A percentile compares a stretch with the other conserved stretches of the same genome.
These are phyloP conservation scores for Apiosordaria backusii DNA, from an alignment of 495 filamentous ascomycete species.

Conservation along the genomic window DNA sequence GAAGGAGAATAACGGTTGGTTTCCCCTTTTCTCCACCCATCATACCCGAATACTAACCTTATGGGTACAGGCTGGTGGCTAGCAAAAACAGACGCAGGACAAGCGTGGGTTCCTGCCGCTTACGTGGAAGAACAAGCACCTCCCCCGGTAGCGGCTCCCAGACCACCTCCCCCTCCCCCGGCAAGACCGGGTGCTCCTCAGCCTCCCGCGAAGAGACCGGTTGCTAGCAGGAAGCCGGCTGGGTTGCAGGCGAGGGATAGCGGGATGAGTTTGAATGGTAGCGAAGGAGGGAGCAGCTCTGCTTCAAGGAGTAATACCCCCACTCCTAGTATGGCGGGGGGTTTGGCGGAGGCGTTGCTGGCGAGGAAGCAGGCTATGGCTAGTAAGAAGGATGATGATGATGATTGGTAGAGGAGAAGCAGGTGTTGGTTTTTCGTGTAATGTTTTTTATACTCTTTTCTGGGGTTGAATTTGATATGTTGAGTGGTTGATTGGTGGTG, in stretches of 20 bases:
- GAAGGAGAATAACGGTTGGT: slow-evolving; percentile 87
- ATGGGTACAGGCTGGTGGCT: slow-evolving; percentile 81
- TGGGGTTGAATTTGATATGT: neutral
- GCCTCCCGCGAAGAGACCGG: slow-evolving; percentile 85
- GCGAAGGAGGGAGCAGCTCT: slow-evolving; percentile 54
- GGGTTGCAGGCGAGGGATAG: slow-evolving; percentile 65
- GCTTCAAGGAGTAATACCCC: slow-evolving; percentile 67
- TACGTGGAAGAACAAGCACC: slow-evolving; percentile 80
- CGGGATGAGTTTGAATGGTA: slow-evolving; percentile 66
- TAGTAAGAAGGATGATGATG: slow-evolving; percentile 70
- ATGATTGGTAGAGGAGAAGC: slow-evolving; percentile 45
- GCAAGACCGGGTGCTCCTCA: slow-evolving; percentile 73
- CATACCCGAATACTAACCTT: slow-evolving; percentile 14
- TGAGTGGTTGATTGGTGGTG: neutral
- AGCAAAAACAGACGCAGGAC: slow-evolving; percentile 63
- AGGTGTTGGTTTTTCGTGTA: neutral
- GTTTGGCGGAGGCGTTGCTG: slow-evolving; percentile 77
- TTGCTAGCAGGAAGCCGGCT: slow-evolving; percentile 60
- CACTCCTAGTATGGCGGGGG: slow-evolving; percentile 70
- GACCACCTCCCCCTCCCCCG: slow-evolving; percentile 50
- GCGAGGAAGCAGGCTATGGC: slow-evolving; percentile 64
- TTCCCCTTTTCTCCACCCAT: neutral
- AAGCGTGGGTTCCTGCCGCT: slow-evolving; percentile 91
- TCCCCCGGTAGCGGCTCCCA: slow-evolving; percentile 47
- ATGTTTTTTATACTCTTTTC: slow-evolving; percentile 5